Evolutionary conservation across 768 basidiomycete species (phyloP), one percentile per base, ranked within the genome.

Genomic region (Suillus lakei): DNA sequence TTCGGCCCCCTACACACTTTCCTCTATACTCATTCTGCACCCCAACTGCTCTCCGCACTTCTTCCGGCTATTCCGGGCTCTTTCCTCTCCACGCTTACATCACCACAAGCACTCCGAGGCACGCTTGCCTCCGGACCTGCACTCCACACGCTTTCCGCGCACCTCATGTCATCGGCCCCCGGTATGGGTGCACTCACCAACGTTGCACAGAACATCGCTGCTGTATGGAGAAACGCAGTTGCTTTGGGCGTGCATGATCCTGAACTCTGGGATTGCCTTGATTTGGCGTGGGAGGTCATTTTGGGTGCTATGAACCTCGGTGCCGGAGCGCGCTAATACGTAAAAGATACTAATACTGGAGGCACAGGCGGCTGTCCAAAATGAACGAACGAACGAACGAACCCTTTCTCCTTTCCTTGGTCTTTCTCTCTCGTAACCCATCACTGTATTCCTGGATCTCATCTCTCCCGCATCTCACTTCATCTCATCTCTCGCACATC

Each of bases 201-300:
- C 44, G 80, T 84, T 61, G 77, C 84, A 6, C 75, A 79, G 60
- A 77, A 72, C 41, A 83, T 92, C 43, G 84, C 88, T 63, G 91
- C 88, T 8, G 74, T 93, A 38, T 94, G 91, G 90, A 81, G 85
- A 64, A 93, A 93, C 71, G 85, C 84, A 3, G 88, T 86, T 65
- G 84, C 85, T 26, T 80, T 94, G n/a, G 91, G 91, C 4, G 75
- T 93, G 2, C 85, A 83, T 60, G 89, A 92, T 68, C 82, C 85
- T 39, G 79, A 79, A 26, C 77, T 93, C 51, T 94, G 91, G 91
- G 81, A 83, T 28, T 82, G 82, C 23, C 82, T 94, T 65, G 89
- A 91, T 65, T 73, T 84, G 48, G 84, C 87, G 50, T 94, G 91
- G 90, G 84, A 86, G 70, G 80, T 89, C 44, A 75, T 91, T 16